Evolutionary conservation across 148 eudicot species (phyloP).

Genomic region (Selenicereus undatus): DNA sequence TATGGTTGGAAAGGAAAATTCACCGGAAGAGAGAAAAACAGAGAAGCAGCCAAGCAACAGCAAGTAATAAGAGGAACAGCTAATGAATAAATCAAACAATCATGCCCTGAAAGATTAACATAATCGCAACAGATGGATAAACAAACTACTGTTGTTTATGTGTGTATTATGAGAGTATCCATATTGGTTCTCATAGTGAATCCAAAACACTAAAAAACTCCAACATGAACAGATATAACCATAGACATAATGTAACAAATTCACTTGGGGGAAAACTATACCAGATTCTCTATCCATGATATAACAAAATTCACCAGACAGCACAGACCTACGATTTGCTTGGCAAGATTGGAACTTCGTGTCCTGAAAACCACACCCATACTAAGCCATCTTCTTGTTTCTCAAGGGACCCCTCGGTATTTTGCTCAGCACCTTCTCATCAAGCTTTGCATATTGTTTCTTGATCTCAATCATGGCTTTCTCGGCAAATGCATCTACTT

Average conservation of each 20-base stretch:
- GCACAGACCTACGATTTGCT: constrained; percentile 14
- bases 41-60: too few species aligned
- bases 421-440: constrained; percentile 75
- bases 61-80: too few species aligned
- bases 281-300: constrained; percentile 1
- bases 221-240: not conserved
- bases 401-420: constrained; percentile 67
- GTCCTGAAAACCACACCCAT: not conserved
- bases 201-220: constrained; percentile 18
- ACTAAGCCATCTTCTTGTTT: constrained; percentile 50
- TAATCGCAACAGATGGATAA: not conserved
- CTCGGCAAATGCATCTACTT: constrained; percentile 75
- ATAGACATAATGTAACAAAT: constrained; percentile 16
- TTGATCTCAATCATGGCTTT: constrained; percentile 69
- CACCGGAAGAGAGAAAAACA: too few species aligned
- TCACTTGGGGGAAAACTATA: constrained; percentile 1
- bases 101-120: too few species aligned
- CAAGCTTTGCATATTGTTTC: constrained; percentile 74
- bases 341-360: not conserved
- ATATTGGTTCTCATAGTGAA: constrained; percentile 5
- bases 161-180: constrained; percentile 19
- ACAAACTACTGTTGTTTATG: not conserved
- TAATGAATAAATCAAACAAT: too few species aligned
- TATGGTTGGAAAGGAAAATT: too few species aligned
- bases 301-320: constrained; percentile 16